phyloP scores from a whole-genome alignment of 306 rosid species.

The Abrus precatorius region DNA sequence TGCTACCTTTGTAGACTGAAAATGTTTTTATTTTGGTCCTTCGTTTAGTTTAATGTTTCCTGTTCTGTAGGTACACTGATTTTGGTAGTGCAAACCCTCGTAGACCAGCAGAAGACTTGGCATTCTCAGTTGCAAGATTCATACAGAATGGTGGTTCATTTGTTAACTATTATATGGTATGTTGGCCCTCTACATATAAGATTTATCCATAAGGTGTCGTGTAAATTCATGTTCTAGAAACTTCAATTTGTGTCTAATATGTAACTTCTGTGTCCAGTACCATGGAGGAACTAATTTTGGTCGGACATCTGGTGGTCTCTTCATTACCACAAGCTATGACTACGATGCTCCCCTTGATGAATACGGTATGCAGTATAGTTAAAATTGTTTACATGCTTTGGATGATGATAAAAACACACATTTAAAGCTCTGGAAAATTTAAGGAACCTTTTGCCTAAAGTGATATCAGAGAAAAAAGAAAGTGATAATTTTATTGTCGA shows the following conservation, averaged over 20 bases:
- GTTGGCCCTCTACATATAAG: slow-evolving; percentile 30
- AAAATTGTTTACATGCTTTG: slow-evolving; percentile 24
- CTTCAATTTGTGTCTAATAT: slow-evolving; percentile 28
- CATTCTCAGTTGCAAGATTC: slow-evolving; percentile 88
- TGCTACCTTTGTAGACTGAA: slow-evolving; percentile 6
- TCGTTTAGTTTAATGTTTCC: slow-evolving; percentile 10
- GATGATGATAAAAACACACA: not conserved
- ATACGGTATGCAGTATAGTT: slow-evolving; percentile 63
- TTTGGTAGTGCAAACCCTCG: slow-evolving; percentile 81
- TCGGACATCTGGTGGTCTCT: slow-evolving; percentile 84
- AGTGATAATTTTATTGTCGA: not conserved
- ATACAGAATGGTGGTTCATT: slow-evolving; percentile 90
- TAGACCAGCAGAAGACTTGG: slow-evolving; percentile 94
- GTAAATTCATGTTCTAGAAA: slow-evolving; percentile 19
- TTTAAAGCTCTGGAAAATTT: not conserved
- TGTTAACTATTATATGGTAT: slow-evolving; percentile 91
- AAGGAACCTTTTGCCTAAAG: slow-evolving; percentile 14
- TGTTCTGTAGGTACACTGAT: slow-evolving; percentile 79
- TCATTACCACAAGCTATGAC: slow-evolving; percentile 94
- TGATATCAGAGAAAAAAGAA: not conserved
- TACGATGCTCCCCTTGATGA: slow-evolving; percentile 97
- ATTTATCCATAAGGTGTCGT: not conserved
- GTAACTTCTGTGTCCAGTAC: slow-evolving; percentile 57
- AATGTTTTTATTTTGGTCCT: not conserved
- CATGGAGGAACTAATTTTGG: slow-evolving; percentile 99